These are phyloP conservation scores for Furcasterigmium furcatum DNA, from an alignment of 2,329 filamentous ascomycete species.

Conservation along the genomic window DNA sequence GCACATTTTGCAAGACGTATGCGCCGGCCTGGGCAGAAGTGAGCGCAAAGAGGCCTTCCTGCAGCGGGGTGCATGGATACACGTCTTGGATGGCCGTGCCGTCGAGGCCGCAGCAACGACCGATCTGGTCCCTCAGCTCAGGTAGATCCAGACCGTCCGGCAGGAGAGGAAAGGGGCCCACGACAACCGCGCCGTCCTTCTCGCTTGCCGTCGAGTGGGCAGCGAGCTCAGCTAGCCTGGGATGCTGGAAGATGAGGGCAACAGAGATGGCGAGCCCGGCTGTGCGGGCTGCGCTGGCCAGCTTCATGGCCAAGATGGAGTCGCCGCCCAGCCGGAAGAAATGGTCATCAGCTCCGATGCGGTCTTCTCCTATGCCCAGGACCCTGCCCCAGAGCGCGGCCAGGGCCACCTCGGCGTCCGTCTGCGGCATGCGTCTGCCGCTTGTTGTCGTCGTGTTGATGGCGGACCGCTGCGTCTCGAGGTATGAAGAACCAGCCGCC, in stretches of 20 bases:
- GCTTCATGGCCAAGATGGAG: constrained; percentile 20
- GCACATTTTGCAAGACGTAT: too few relatives aligned
- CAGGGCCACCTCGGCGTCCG: neutral
- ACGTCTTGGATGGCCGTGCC: constrained; percentile 5
- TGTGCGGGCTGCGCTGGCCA: constrained; percentile 1
- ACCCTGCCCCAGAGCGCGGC: constrained; percentile 10
- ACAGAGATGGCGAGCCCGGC: too few relatives aligned
- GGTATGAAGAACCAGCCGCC: too few relatives aligned
- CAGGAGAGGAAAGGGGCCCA: too few relatives aligned
- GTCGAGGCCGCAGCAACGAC: neutral
- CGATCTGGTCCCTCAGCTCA: too few relatives aligned
- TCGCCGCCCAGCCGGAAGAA: constrained; percentile 20
- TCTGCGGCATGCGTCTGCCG: too few relatives aligned
- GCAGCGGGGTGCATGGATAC: constrained; percentile 7
- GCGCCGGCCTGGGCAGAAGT: too few relatives aligned
- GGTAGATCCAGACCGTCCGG: too few relatives aligned
- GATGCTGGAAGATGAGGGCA: constrained; percentile 5
- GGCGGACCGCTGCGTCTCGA: too few relatives aligned
- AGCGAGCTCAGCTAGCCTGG: constrained; percentile 12
- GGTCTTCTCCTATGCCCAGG: constrained; percentile 3
- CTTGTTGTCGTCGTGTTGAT: too few relatives aligned
- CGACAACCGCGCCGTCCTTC: too few relatives aligned
- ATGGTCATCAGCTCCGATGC: constrained; percentile 24
- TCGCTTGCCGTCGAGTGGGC: too few relatives aligned
- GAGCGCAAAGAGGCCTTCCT: constrained; percentile 1